Evolutionary conservation across 306 rosid species (phyloP), one percentile per base, ranked within the genome.

Genomic region (Notholithocarpus densiflorus): DNA sequence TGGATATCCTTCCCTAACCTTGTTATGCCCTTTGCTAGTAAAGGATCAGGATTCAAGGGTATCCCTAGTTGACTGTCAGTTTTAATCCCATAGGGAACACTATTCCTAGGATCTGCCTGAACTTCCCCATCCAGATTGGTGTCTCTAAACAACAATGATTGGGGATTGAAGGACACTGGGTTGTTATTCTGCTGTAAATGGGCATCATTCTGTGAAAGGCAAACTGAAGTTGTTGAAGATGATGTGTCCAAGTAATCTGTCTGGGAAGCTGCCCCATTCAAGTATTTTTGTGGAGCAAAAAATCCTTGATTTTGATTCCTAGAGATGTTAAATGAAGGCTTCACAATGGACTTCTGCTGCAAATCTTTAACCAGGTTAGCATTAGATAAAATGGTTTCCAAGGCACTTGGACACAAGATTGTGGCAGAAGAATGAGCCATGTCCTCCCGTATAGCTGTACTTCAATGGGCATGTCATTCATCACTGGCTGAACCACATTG

Each of bases 221-320:
- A 86, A 73, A 86, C 97, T 64, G 98, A 92, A 45, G 97, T 84
- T 15, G 94, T 94, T 19, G 98, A 95, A 82, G 98, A 95, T 26
- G 98, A 95, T 7, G 97, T 88, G 71, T 92, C 98, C 94, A 92
- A 87, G 91, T 85, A 95, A 84, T 95, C 98, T 23, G 96, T 84
- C 61, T 87, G 92, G 34, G 68, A 72, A 79, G 90, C 81, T 10
- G 84, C 77, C 52, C 86, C 76, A 45, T 76, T 92, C 66, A 89
- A 82, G 82, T 84, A 88, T 3, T 84, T 77, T 51, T 89, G 97
- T 68, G 85, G 87, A 9, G 81, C 57, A 45, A 93, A 86, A 77
- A 75, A 81, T 57, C 91, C 95, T 83, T 88, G 97, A 75, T 80
- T 89, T 81, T 84, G 98, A 85, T 51, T 94, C 86, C 85, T 83